A percentile compares a stretch with the other conserved stretches of the same genome.
phyloP scores from a whole-genome alignment of 495 filamentous ascomycete genomes.

The Glutinoglossum americanum region DNA sequence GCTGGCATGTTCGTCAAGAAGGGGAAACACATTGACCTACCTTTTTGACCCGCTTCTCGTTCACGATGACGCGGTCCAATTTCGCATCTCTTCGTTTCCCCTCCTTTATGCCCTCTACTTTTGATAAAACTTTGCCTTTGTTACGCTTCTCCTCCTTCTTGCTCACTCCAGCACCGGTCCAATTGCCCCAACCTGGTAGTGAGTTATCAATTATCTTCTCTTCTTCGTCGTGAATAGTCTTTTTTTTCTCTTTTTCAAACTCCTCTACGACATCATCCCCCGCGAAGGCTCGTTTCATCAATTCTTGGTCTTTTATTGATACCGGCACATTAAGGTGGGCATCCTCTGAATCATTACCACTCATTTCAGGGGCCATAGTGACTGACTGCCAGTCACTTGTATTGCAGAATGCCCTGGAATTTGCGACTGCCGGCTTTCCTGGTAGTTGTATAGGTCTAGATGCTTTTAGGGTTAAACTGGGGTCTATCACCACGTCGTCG shows the following conservation, averaged over 20 bases:
- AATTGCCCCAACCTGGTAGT: slow-evolving; percentile 79
- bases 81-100: slow-evolving; percentile 64
- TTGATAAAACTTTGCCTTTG: slow-evolving; percentile 40
- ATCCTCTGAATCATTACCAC: slow-evolving; percentile 25
- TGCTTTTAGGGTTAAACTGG: not conserved
- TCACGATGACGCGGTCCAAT: slow-evolving; percentile 71
- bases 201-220: slow-evolving; percentile 70
- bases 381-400: not conserved
- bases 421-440: not conserved
- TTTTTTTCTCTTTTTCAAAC: slow-evolving; percentile 4
- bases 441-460: not conserved
- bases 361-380: not conserved
- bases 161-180: slow-evolving; percentile 63
- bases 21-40: slow-evolving; percentile 22
- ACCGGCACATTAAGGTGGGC: slow-evolving; percentile 34
- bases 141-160: slow-evolving; percentile 34
- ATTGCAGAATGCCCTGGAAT: not conserved
- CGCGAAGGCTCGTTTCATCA: slow-evolving; percentile 72
- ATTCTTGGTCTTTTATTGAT: slow-evolving; percentile 53
- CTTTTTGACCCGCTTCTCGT: slow-evolving; percentile 80
- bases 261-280: slow-evolving; percentile 36
- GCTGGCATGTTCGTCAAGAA: slow-evolving; percentile 11
- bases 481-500: not conserved
- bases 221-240: slow-evolving; percentile 49
- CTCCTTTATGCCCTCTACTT: slow-evolving; percentile 51